Conservation (phyloP, 768 basidiomycete species). For the Crucibulum laeve region DNA sequence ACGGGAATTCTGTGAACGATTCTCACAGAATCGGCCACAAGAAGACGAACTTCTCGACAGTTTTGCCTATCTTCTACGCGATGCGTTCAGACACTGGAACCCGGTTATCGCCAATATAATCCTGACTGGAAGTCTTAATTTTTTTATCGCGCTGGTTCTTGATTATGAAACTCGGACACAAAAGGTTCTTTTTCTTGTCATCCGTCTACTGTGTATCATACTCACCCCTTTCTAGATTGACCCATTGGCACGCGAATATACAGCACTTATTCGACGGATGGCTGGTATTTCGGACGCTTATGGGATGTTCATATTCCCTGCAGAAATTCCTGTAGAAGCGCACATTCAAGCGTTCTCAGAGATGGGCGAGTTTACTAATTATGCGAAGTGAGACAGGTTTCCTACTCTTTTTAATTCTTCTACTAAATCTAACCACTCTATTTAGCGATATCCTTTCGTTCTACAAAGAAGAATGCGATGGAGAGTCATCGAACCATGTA, state of each 20-base stretch:
- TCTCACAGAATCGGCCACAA: conserved; percentile 18
- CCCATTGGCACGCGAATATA: conserved; percentile 4
- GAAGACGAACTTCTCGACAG: conserved; percentile 18
- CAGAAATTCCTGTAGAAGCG: conserved; percentile 12
- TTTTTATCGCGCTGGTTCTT: conserved; percentile 21
- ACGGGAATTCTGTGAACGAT: conserved; percentile 22
- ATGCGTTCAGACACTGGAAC: conserved; percentile 18
- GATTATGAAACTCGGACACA: conserved; percentile 23
- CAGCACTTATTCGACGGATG: conserved; percentile 8
- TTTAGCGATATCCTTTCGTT: conserved; percentile 35
- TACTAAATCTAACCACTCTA: not conserved
- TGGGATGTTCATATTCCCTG: conserved; percentile 24
- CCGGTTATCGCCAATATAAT: conserved; percentile 22
- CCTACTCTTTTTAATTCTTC: not conserved
- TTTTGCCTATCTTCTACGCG: conserved; percentile 21
- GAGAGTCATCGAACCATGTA: conserved; percentile 29
- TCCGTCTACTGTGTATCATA: not conserved
- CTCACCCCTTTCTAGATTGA: not conserved
- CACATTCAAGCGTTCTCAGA: not conserved
- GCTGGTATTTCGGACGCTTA: conserved; percentile 26
- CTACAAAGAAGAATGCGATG: conserved; percentile 33
- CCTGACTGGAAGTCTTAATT: conserved; percentile 22
- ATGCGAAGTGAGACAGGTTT: not conserved
- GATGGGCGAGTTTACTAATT: not conserved
- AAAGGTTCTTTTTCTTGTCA: conserved; percentile 11